phyloP scores from a whole-genome alignment of 2,329 filamentous ascomycete genomes.

The Claviceps paspali region DNA sequence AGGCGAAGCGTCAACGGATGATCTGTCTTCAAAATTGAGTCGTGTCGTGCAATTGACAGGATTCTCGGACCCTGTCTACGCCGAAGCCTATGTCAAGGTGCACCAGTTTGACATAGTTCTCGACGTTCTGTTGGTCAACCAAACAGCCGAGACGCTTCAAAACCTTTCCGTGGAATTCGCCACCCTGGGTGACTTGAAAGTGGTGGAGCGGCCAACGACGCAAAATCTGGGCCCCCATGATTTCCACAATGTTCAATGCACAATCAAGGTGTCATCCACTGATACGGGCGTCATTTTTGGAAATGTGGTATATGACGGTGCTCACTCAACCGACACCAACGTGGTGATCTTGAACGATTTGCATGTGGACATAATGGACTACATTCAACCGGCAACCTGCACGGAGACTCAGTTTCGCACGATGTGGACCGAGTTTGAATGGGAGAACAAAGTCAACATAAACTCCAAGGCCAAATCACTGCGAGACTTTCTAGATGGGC shows the following conservation, averaged over 20 bases:
- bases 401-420: constrained; percentile 96
- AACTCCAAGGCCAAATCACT: constrained; percentile 91
- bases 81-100: constrained; percentile 97
- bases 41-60: constrained; percentile 93
- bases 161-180: constrained; percentile 97
- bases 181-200: constrained; percentile 94
- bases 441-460: constrained; percentile 99
- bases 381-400: constrained; percentile 93
- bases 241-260: constrained; percentile 96
- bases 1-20: constrained; percentile 68
- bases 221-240: constrained; percentile 92
- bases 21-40: constrained; percentile 85
- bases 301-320: constrained; percentile 93
- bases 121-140: constrained; percentile 91
- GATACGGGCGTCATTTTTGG: constrained; percentile 98
- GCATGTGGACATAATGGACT: constrained; percentile 99
- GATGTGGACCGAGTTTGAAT: constrained; percentile 99
- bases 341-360: constrained; percentile 97
- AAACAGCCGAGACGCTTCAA: constrained; percentile 90
- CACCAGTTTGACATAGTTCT: constrained; percentile 98
- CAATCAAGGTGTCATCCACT: constrained; percentile 95
- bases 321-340: constrained; percentile 81
- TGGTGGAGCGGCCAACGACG: constrained; percentile 89
- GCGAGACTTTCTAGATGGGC: constrained; percentile 77
- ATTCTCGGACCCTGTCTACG: constrained; percentile 96